phyloP scores from a whole-genome alignment of 331 rosid genomes.

The Acacia concinna region DNA sequence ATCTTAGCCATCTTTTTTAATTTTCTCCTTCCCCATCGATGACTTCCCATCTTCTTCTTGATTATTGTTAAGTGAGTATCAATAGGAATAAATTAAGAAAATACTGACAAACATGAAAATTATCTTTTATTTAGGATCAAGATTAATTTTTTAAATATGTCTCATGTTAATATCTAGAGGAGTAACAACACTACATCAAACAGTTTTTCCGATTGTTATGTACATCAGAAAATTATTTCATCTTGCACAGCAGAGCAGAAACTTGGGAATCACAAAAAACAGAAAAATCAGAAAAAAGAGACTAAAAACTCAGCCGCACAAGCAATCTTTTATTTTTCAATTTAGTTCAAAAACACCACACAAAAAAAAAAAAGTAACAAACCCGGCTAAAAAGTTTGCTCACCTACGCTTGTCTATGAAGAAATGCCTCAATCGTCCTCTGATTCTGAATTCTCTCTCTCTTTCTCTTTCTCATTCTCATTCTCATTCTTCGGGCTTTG shows the following conservation, averaged over 20 bases:
- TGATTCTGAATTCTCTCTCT: conserved; percentile 36
- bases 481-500: conserved; percentile 22
- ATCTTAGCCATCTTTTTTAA: no score
- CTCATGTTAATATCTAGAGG: no score
- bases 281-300: neutral
- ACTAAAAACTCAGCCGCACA: neutral
- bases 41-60: no score
- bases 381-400: neutral
- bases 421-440: conserved; percentile 34
- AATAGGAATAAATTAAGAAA: no score
- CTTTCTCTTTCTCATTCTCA: conserved; percentile 30
- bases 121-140: no score
- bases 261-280: neutral
- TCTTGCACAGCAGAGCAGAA: neutral
- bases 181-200: neutral
- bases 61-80: no score
- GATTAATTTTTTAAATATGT: no score
- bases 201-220: neutral
- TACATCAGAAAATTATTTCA: neutral
- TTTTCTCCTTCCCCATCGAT: no score
- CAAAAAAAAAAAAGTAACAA: neutral
- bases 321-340: neutral
- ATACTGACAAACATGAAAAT: no score
- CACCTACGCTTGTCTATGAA: neutral
- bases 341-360: neutral